Evolutionary conservation across 2,329 filamentous ascomycete genomes (phyloP), one percentile per base, ranked within the genome.

Genomic region (Fusarium sp.): DNA sequence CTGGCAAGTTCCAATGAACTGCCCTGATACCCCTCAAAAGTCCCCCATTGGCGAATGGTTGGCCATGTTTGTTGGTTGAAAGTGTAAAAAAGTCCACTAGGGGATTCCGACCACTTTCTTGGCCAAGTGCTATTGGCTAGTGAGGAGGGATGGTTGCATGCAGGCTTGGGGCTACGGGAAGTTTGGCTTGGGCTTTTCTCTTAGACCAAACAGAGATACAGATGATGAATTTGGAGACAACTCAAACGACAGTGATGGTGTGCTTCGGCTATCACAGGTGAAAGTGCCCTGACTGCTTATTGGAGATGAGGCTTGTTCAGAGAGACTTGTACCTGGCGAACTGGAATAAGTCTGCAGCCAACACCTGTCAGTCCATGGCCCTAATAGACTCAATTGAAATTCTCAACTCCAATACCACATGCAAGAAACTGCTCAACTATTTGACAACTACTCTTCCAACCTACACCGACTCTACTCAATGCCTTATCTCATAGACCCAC

Each of bases 31-130:
- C 58, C 57, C 63, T 69, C 68, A 71, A 27, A 54, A 25, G 57
- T 53, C 64, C 68, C 47, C 49, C 34, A 65, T 70, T 34, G 16
- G 25, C 18, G 30, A 55, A 54, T 69, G 59, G 52, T 71, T 71
- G 64, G 68, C 22, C 24, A 27, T 52, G 47, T 42, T 18, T 48
- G 67, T 65, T 70, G 68, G 63, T 65, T 41, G 46, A 69, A 71
- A 71, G 60, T 71, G 60, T 69, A 71, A 60, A 25, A 71, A 65
- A 48, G 24, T 6, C 48, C 55, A 46, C 68, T 71, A 71, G 25
- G 30, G 68, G 68, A 71, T 65, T 65, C 67, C 64, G 37, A 42
- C 68, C 61, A 32, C 24, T 22, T 46, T 52, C 22, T 51, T 69
- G 60, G 65, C 65, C 51, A 32, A 20, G 32, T 14, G n/a, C 29